Evolutionary conservation across 176 grass and related monocot species (phyloP).

Genomic region (Aegilops umbellulata): DNA sequence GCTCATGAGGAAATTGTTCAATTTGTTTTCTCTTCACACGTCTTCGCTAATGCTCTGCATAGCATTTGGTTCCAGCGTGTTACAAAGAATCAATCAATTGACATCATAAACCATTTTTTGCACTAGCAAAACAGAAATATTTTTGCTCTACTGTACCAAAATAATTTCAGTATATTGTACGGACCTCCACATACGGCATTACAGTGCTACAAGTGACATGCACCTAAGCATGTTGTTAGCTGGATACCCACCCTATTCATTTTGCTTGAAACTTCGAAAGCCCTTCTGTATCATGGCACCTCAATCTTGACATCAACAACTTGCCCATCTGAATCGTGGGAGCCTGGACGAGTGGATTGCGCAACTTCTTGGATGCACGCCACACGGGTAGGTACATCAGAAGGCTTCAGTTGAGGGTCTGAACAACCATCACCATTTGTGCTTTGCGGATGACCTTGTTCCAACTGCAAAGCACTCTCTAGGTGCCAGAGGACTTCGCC

Average conservation of each 20-base stretch:
- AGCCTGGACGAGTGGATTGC: not conserved
- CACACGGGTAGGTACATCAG: constrained; percentile 13
- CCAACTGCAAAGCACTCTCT: constrained; percentile 68
- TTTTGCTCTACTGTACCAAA: constrained; percentile 30
- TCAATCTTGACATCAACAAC: constrained; percentile 34
- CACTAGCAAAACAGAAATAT: constrained; percentile 7
- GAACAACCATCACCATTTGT: not conserved
- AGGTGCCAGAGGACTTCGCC: constrained; percentile 94
- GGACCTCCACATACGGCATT: constrained; percentile 23
- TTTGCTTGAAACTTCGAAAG: constrained; percentile 12
- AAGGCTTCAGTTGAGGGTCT: constrained; percentile 6
- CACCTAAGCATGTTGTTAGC: constrained; percentile 14
- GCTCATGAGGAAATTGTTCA: not conserved
- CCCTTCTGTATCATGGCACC: constrained; percentile 1
- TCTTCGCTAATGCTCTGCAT: constrained; percentile 6
- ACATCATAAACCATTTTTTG: constrained; percentile 25
- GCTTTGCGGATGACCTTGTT: constrained; percentile 49
- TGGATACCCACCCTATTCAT: constrained; percentile 12
- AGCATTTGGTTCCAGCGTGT: not conserved
- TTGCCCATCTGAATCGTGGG: not conserved
- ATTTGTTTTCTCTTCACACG: not conserved
- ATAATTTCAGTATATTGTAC: constrained; percentile 27
- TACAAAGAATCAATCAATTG: constrained; percentile 28
- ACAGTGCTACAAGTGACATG: not conserved
- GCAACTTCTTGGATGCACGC: constrained; percentile 22